phyloP scores from a whole-genome alignment of 2,329 filamentous ascomycete genomes.

The Botryotinia calthae region DNA sequence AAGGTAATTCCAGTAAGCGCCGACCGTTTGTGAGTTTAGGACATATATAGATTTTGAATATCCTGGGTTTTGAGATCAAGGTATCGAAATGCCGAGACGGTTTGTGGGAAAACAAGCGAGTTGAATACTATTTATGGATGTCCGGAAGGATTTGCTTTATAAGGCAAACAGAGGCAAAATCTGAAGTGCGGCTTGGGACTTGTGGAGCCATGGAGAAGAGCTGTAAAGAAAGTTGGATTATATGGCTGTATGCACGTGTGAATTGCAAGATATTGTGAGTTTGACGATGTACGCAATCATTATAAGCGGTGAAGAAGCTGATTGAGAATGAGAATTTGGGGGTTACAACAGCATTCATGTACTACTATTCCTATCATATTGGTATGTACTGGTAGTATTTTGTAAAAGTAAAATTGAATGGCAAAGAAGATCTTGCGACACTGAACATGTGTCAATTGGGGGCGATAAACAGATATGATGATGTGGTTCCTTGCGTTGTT shows the following conservation, averaged over 20 bases:
- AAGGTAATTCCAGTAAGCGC: background rate
- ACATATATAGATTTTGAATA: background rate
- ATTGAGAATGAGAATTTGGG: background rate
- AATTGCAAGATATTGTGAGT: background rate
- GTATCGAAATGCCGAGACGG: background rate
- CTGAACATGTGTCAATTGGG: background rate
- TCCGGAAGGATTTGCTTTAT: background rate
- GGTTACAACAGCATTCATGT: background rate
- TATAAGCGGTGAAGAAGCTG: background rate
- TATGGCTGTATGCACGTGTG: background rate
- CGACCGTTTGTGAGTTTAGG: background rate
- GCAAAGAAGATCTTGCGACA: background rate
- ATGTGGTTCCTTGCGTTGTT: background rate
- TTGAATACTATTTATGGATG: conserved; percentile 1
- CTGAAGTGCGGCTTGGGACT: background rate
- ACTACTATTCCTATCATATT: background rate
- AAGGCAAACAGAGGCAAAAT: background rate
- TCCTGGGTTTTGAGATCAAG: background rate
- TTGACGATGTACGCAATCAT: conserved; percentile 3
- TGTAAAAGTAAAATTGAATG: background rate
- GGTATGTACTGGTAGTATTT: background rate
- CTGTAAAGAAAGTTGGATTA: background rate
- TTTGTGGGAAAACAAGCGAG: background rate
- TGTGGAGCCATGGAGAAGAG: background rate
- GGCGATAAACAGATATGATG: conserved; percentile 12